Evolutionary conservation across 148 eudicot genomes (phyloP).

Genomic region (Rhododendron henanense): DNA sequence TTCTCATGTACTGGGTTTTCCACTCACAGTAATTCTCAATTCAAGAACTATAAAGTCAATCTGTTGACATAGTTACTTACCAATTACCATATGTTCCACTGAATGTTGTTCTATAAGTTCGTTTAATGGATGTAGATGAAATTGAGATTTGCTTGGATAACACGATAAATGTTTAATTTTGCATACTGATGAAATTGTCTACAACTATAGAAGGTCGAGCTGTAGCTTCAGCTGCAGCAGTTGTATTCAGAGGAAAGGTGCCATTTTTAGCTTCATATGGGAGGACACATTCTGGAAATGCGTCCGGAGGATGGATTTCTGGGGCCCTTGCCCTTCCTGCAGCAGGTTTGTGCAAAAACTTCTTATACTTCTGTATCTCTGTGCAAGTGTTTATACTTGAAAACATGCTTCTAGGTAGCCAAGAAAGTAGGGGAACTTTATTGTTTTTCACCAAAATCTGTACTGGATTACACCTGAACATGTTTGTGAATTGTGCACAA

Average conservation of each 20-base stretch:
- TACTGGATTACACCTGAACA: background rate
- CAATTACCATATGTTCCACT: background rate
- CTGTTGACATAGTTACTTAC: background rate
- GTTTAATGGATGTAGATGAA: background rate
- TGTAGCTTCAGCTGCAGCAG: conserved; percentile 44
- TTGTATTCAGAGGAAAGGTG: conserved; percentile 57
- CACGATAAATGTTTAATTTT: background rate
- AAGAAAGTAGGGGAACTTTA: background rate
- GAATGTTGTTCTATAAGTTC: background rate
- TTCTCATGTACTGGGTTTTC: background rate
- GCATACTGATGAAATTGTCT: background rate
- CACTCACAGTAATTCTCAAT: background rate
- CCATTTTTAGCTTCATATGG: conserved; percentile 56
- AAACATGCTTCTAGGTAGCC: background rate
- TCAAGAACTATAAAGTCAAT: background rate
- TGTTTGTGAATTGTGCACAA: background rate
- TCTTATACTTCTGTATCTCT: background rate
- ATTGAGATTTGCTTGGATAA: background rate
- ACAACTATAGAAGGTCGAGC: conserved; percentile 60
- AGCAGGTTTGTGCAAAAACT: conserved; percentile 51
- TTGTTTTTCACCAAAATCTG: background rate
- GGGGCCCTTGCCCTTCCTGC: conserved; percentile 79
- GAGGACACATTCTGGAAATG: conserved; percentile 41
- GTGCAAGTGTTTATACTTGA: background rate
- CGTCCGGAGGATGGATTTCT: conserved; percentile 59